Percentiles rank a stretch among this genome's conserved stretches.
Conservation (phyloP, 2,329 filamentous ascomycete genomes). For the Zymoseptoria ardabiliae region DNA sequence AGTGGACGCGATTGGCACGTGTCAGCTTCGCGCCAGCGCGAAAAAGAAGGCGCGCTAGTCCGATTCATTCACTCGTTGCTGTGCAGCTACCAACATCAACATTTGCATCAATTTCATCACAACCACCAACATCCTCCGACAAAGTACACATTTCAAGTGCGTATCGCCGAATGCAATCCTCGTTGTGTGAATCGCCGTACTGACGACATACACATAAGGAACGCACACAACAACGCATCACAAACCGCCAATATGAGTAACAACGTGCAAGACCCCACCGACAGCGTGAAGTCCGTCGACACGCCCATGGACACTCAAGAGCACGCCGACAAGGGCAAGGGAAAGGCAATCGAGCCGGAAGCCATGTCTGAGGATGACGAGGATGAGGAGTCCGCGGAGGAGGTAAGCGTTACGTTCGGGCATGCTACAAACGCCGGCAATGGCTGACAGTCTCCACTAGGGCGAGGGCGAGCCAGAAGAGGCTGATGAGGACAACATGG, state of each 20-base stretch:
- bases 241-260: constrained; percentile 20
- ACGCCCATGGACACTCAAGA: constrained; percentile 41
- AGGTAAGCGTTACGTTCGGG: constrained; percentile 15
- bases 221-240: background rate
- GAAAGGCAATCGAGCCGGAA: constrained; percentile 64
- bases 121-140: background rate
- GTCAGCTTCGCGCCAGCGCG: background rate
- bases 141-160: background rate
- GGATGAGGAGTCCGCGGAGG: constrained; percentile 42
- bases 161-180: background rate
- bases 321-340: constrained; percentile 67
- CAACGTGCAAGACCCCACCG: constrained; percentile 19
- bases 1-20: background rate
- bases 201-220: background rate
- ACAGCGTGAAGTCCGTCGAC: constrained; percentile 19
- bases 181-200: background rate
- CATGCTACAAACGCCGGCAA: constrained; percentile 15
- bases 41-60: background rate
- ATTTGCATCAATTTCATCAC: background rate
- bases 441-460: constrained; percentile 6
- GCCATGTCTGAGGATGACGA: constrained; percentile 33
- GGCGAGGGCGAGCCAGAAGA: constrained; percentile 49
- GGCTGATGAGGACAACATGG: constrained; percentile 72
- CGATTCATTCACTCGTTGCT: background rate
- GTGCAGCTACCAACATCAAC: background rate